A percentile compares a stretch with the other conserved stretches of the same genome.
phyloP scores from a whole-genome alignment of 1,284 basidiomycete genomes.

The Porodaedalea pini region DNA sequence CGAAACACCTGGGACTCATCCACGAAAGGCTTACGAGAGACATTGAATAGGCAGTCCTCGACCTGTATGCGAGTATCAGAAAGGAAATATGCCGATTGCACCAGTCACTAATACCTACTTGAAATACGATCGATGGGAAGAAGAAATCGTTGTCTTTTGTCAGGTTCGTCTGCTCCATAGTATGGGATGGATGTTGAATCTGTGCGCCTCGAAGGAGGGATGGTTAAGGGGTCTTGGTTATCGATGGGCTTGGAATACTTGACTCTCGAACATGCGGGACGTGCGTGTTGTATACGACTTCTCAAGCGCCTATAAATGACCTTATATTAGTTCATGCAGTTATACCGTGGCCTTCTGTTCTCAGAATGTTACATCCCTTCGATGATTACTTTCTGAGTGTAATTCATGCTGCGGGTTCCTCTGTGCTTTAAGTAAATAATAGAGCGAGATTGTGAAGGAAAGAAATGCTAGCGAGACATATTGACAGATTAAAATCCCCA shows the following conservation, averaged over 20 bases:
- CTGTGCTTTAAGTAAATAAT: too few species aligned
- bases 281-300: not conserved
- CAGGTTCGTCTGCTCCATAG: not conserved
- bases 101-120: not conserved
- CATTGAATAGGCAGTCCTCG: constrained; percentile 4
- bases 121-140: not conserved
- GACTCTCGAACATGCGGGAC: not conserved
- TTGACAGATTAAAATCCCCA: too few species aligned
- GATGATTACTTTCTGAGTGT: too few species aligned
- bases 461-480: too few species aligned
- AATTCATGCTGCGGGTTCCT: too few species aligned
- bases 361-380: too few species aligned
- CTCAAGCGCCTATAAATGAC: not conserved
- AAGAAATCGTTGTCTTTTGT: not conserved
- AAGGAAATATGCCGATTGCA: not conserved
- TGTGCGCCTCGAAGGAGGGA: too few species aligned
- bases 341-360: too few species aligned
- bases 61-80: constrained; percentile 1
- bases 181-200: too few species aligned
- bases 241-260: not conserved
- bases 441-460: too few species aligned
- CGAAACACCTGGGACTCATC: constrained; percentile 5
- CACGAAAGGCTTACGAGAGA: constrained; percentile 3
- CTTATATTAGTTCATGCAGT: too few species aligned
- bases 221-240: not conserved